Evolutionary conservation across 768 basidiomycete species (phyloP), one percentile per base, ranked within the genome.

Genomic region (Lactarius indigo): DNA sequence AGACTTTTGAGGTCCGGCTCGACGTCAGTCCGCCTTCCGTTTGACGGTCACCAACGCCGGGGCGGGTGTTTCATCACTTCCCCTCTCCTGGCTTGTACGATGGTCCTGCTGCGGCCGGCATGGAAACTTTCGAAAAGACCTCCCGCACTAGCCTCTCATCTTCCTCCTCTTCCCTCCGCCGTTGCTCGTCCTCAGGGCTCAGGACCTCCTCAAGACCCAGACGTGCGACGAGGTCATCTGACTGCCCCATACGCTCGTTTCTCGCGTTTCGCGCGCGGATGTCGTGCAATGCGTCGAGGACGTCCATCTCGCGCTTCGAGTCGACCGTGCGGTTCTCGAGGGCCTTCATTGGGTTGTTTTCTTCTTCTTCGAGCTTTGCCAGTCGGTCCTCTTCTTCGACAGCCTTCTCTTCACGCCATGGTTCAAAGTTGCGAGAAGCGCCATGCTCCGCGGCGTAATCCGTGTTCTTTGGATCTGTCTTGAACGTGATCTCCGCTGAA

Each of bases 401-500:
- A 0, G 84, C 89, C 70, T 83, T 72, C 74, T 94, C 89, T 63
- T 95, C 94, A 72, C 94, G 79, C 96, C 96, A 98, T 15, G 95
- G 94, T 78, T 99, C 97, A 74, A 98, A 98, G 75, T 98, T 99
- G 5, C 97, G 87, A 5, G 92, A 94, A 33, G 97, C 97, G 35
- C 97, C 97, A 74, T 98, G 96, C 78, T 99, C 96, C 52, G 93
- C 94, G 23, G 82, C 50, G 71, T 96, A 96, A 75, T 96, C 94
- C 0, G 95, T 96, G 75, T 97, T 95, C 83, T 96, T 96, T 23
- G 96, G 96, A 75, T 99, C 96, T 0, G 97, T 99, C 78, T 98
- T 98, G 87, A 99, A 99, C 0, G 97, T 98, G 70, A 99, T 98
- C 76, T 99, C 97, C 10, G 96, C 91, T 3, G 95, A 97, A 75